Evolutionary conservation across 225 moss, liverwort and hornwort genomes (phyloP), one percentile per base, ranked within the genome.

Genomic region (Pleurozium schreberi): DNA sequence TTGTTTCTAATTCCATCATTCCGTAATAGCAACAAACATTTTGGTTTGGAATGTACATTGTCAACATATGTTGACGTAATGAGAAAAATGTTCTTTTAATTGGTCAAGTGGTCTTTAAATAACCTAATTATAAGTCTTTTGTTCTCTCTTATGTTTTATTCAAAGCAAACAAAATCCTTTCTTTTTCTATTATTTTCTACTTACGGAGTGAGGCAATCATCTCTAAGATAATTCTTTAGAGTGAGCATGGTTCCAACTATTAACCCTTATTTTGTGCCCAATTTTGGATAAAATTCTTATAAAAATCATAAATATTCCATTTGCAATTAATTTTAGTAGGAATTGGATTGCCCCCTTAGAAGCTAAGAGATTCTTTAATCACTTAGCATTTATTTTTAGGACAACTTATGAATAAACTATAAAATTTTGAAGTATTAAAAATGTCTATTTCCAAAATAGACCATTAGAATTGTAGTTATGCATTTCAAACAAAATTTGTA

Each of bases 11-110:
- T 57, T 79, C 16, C 2, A 0, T 16, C 38, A 57, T 57, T n/a
- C 2, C 0, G 0, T n/a, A 9, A 0, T 36, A 1, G 23, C 5
- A 2, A 17, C 18, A 27, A 10, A 79, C 27, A 57, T 38, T n/a
- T 55, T 57, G n/a, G 17, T 79, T 2, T 79, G 0, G 27, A 17
- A 79, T 27, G n/a, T 7, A 17, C 0, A 0, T 0, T 55, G 2
- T n/a, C 11, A n/a, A 27, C 7, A 18, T 40, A 38, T 25, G 0
- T 23, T 53, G 55, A 38, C 1, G 3, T 6, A 18, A 38, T 25
- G n/a, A 40, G 8, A 53, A 36, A 23, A 11, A 5, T 20, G 2
- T 2, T 34, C 36, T 50, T 13, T 5, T 34, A 1, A 34, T 0
- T 12, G 5, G 2, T 75, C 5, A 3, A 49, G n/a, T n/a, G n/a